These are phyloP conservation scores for Botrytis porri DNA, from an alignment of 2,329 filamentous ascomycete genomes.

Conservation along the genomic window DNA sequence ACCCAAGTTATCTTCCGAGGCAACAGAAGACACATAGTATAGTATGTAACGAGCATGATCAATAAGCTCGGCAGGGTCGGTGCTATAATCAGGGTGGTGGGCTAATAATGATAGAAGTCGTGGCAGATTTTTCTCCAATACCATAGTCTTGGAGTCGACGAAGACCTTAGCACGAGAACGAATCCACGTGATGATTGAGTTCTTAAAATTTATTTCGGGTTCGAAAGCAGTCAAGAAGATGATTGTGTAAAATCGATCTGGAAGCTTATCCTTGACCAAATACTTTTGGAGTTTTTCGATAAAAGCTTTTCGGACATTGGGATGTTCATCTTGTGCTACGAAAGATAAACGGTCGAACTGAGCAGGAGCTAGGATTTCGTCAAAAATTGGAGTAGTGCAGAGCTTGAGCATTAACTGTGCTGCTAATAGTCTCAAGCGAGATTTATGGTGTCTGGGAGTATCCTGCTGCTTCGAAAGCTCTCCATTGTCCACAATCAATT, in stretches of 20 bases:
- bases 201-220: slow-evolving; percentile 69
- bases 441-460: slow-evolving; percentile 74
- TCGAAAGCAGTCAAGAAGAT: slow-evolving; percentile 92
- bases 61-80: slow-evolving; percentile 62
- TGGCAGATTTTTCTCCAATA: slow-evolving; percentile 78
- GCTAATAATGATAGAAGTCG: slow-evolving; percentile 84
- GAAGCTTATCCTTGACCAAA: slow-evolving; percentile 68
- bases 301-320: slow-evolving; percentile 74
- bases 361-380: slow-evolving; percentile 66
- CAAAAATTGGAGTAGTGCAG: slow-evolving; percentile 71
- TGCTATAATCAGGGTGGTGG: slow-evolving; percentile 86
- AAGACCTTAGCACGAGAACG: slow-evolving; percentile 73
- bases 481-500: slow-evolving; percentile 70
- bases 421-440: slow-evolving; percentile 77
- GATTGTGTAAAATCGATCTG: slow-evolving; percentile 79
- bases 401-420: slow-evolving; percentile 81
- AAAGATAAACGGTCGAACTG: slow-evolving; percentile 81
- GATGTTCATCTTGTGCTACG: slow-evolving; percentile 73
- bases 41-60: slow-evolving; percentile 87
- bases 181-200: slow-evolving; percentile 81
- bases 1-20: slow-evolving; percentile 81
- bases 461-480: slow-evolving; percentile 73
- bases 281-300: slow-evolving; percentile 88
- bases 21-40: slow-evolving; percentile 81
- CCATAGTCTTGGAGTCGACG: slow-evolving; percentile 54